phyloP scores from a whole-genome alignment of 495 filamentous ascomycete species.

The Aspergillus indologenus region DNA sequence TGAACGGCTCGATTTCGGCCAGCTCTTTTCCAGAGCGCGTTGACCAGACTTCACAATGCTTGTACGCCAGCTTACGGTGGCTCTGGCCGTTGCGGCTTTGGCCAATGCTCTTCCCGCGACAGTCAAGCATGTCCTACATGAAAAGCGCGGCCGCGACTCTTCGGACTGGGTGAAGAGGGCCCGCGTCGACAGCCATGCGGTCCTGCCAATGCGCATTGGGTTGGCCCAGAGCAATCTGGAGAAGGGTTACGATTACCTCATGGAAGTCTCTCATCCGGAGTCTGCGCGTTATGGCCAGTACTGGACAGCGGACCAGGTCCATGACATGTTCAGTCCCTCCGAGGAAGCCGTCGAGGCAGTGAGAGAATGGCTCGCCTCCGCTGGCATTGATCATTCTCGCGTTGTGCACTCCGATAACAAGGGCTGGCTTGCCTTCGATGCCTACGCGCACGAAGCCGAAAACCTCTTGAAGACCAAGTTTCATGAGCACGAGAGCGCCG shows the following conservation, averaged over 20 bases:
- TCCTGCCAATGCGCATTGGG: slow-evolving; percentile 54
- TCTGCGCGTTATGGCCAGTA: slow-evolving; percentile 55
- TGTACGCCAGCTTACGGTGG: slow-evolving; percentile 7
- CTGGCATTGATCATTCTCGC: slow-evolving; percentile 48
- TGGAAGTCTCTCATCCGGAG: slow-evolving; percentile 44
- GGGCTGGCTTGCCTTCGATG: slow-evolving; percentile 57
- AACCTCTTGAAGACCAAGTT: slow-evolving; percentile 57
- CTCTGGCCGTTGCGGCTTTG: slow-evolving; percentile 26
- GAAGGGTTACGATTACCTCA: slow-evolving; percentile 49
- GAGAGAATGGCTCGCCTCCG: slow-evolving; percentile 38
- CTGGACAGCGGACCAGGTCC: slow-evolving; percentile 52
- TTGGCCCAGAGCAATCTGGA: slow-evolving; percentile 53
- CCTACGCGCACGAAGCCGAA: slow-evolving; percentile 55
- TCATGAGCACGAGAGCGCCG: slow-evolving; percentile 51
- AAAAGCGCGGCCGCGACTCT: slow-evolving; percentile 28
- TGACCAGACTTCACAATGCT: background rate
- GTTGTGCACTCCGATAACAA: slow-evolving; percentile 48
- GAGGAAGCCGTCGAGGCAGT: slow-evolving; percentile 44
- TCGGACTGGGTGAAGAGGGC: slow-evolving; percentile 35
- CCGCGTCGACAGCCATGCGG: slow-evolving; percentile 28
- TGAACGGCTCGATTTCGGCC: background rate
- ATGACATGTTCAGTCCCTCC: slow-evolving; percentile 49
- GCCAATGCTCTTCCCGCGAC: slow-evolving; percentile 28
- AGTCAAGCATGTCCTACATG: slow-evolving; percentile 40
- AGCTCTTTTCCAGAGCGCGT: background rate